Evolutionary conservation across 169 alveolate species (phyloP).

Genomic region (Cardiosporidium cionae): DNA sequence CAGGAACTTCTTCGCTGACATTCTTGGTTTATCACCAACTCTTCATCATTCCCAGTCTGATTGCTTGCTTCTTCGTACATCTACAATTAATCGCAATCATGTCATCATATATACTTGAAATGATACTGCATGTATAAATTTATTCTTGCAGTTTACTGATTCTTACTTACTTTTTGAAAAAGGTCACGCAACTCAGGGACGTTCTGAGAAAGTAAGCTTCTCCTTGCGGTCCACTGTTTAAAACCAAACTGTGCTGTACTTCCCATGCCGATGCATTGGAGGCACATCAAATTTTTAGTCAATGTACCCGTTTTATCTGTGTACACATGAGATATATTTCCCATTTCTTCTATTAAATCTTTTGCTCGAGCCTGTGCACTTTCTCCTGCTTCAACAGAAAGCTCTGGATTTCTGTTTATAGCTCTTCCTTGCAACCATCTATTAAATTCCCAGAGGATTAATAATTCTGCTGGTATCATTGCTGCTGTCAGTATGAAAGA

Average conservation of each 20-base stretch:
- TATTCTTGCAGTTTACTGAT: too few relatives aligned
- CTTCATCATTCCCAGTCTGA: too few relatives aligned
- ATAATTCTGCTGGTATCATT: not conserved
- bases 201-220: too few relatives aligned
- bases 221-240: not conserved
- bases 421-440: not conserved
- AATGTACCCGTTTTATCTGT: constrained; percentile 96
- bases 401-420: not conserved
- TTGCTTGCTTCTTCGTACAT: too few relatives aligned
- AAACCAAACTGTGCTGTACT: not conserved
- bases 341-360: constrained; percentile 89
- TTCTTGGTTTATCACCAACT: too few relatives aligned
- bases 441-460: not conserved
- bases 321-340: constrained; percentile 84
- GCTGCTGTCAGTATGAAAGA: not conserved
- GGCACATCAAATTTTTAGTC: constrained; percentile 89
- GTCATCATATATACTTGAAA: too few relatives aligned
- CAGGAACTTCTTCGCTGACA: too few relatives aligned
- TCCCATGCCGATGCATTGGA: constrained; percentile 22
- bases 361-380: too few relatives aligned
- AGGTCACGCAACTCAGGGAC: too few relatives aligned
- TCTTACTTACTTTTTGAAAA: too few relatives aligned
- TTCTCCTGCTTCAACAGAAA: constrained; percentile 33
- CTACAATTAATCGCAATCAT: too few relatives aligned
- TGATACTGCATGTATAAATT: too few relatives aligned